phyloP scores from a whole-genome alignment of 164 flowering plant genomes.

The Vitis cinerea region DNA sequence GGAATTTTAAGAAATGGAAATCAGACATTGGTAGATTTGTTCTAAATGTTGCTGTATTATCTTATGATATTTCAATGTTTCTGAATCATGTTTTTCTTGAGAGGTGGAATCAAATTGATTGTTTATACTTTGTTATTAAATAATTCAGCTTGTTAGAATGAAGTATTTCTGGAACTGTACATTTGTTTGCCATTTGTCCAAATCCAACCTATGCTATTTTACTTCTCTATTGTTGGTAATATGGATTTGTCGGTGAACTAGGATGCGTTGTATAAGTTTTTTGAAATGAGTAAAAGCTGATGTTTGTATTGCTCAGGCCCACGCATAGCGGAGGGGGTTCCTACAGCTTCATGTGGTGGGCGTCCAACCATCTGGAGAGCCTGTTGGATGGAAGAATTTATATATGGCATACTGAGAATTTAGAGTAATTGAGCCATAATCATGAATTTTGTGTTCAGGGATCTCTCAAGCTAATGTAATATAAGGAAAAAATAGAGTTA shows the following conservation, averaged over 20 bases:
- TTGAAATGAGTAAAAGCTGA: slow-evolving; percentile 3
- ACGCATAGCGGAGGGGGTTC: slow-evolving; percentile 14
- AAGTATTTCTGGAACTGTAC: too few relatives aligned
- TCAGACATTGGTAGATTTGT: too few relatives aligned
- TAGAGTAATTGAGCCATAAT: not conserved
- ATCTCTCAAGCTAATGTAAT: slow-evolving; percentile 1
- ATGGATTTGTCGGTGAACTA: not conserved
- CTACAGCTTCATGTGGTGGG: slow-evolving; percentile 21
- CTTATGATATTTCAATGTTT: too few relatives aligned
- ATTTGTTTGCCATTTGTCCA: too few relatives aligned
- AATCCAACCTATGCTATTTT: too few relatives aligned
- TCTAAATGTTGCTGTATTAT: too few relatives aligned
- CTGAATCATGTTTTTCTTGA: too few relatives aligned
- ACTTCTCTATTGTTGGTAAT: too few relatives aligned
- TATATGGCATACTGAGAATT: not conserved
- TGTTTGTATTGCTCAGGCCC: slow-evolving; percentile 27
- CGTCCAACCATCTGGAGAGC: slow-evolving; percentile 7
- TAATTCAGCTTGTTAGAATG: too few relatives aligned
- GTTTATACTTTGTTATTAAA: too few relatives aligned
- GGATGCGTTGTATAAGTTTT: not conserved
- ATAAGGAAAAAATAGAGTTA: not conserved
- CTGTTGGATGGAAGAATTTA: slow-evolving; percentile 6
- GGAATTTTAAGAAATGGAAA: too few relatives aligned
- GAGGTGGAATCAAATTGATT: too few relatives aligned
- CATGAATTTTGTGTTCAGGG: not conserved